Evolutionary conservation across 208 protist genomes (phyloP).

Genomic region (Zelonia costaricensis): DNA sequence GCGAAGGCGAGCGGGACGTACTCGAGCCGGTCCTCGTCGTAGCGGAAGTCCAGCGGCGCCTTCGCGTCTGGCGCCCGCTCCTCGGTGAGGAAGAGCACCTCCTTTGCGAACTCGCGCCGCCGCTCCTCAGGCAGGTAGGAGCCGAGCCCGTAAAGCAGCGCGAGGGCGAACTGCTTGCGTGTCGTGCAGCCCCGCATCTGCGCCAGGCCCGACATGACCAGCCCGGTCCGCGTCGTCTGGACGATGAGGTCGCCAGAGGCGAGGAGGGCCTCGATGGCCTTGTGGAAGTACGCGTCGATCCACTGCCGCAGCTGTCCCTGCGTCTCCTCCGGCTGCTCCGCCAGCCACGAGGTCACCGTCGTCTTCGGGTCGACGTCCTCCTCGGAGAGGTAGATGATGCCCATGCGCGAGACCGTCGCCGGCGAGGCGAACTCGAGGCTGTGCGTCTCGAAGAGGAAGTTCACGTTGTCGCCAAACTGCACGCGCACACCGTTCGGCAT

Average conservation of each 20-base stretch:
- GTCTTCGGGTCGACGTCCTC: conserved; percentile 94
- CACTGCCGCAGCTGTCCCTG: conserved; percentile 69
- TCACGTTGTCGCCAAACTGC: conserved; percentile 98
- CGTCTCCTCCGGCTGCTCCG: conserved; percentile 76
- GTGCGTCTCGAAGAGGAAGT: conserved; percentile 99
- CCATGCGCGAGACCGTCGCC: conserved; percentile 98
- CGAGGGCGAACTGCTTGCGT: conserved; percentile 91
- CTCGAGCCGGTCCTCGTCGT: conserved; percentile 56
- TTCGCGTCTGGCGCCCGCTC: conserved; percentile 85
- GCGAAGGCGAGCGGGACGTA: conserved; percentile 85
- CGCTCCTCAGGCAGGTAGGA: conserved; percentile 86
- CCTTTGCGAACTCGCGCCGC: conserved; percentile 88
- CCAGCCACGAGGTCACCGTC: conserved; percentile 93
- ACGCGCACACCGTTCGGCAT: conserved; percentile 98
- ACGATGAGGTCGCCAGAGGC: conserved; percentile 79
- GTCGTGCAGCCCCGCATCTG: conserved; percentile 83
- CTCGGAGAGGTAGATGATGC: conserved; percentile 98
- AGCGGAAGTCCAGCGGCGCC: conserved; percentile 89
- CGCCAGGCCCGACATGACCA: conserved; percentile 94
- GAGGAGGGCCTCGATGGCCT: conserved; percentile 89
- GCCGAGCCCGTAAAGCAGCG: conserved; percentile 94
- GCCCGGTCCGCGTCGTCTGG: conserved; percentile 90
- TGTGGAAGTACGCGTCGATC: conserved; percentile 95
- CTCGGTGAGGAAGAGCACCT: conserved; percentile 86
- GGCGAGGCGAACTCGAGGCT: conserved; percentile 97